Percentiles rank a stretch among this genome's conserved stretches.
phyloP scores from a whole-genome alignment of 495 filamentous ascomycete genomes.

The Neurospora hispaniola region DNA sequence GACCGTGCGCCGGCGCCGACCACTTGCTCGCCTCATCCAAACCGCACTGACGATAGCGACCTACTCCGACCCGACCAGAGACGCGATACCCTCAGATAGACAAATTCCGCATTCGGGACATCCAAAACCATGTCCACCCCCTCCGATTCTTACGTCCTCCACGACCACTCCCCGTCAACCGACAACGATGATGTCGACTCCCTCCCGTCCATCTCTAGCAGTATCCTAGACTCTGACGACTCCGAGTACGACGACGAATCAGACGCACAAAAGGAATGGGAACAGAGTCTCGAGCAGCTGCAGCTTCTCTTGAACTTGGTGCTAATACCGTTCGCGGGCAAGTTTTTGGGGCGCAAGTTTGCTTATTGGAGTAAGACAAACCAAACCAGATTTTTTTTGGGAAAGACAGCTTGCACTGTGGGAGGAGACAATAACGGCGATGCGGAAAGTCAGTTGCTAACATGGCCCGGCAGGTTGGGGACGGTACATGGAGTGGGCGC shows the following conservation, averaged over 20 bases:
- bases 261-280: conserved; percentile 90
- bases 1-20: background rate
- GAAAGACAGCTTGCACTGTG: background rate
- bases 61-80: background rate
- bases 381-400: background rate
- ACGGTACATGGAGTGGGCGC: conserved; percentile 48
- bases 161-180: conserved; percentile 28
- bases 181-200: conserved; percentile 62
- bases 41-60: background rate
- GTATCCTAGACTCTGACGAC: conserved; percentile 33
- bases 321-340: conserved; percentile 81
- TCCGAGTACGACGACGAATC: conserved; percentile 49
- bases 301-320: conserved; percentile 91
- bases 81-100: background rate
- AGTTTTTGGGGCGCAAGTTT: conserved; percentile 85
- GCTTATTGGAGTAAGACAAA: conserved; percentile 82
- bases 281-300: conserved; percentile 82
- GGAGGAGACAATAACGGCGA: background rate
- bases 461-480: conserved; percentile 35
- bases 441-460: conserved; percentile 7
- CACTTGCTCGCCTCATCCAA: background rate
- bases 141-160: conserved; percentile 34
- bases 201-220: conserved; percentile 61
- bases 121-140: conserved; percentile 12
- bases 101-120: background rate